phyloP scores from a whole-genome alignment of 306 rosid genomes.

The Leucaena leucocephala region DNA sequence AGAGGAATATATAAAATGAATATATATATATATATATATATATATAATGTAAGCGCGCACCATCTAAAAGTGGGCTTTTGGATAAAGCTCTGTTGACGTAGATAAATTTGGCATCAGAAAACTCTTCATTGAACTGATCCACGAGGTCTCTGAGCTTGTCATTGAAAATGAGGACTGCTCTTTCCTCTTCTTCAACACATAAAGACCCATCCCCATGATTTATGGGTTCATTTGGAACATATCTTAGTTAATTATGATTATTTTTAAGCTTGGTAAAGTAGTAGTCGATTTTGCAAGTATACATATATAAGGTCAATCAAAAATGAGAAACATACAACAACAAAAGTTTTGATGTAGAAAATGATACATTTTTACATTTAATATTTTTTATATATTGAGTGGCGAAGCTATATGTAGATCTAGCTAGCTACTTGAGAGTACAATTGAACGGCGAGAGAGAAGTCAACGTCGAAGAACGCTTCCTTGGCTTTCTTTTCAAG shows the following conservation, averaged over 20 bases:
- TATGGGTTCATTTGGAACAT: slow-evolving; percentile 46
- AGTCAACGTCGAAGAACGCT: slow-evolving; percentile 66
- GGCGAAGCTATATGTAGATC: too few relatives aligned
- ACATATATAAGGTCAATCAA: too few relatives aligned
- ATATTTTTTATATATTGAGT: too few relatives aligned
- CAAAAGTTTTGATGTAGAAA: too few relatives aligned
- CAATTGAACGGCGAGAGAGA: slow-evolving; percentile 44
- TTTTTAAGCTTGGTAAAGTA: too few relatives aligned
- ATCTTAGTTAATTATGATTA: too few relatives aligned
- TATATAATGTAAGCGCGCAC: slow-evolving; percentile 2
- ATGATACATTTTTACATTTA: too few relatives aligned
- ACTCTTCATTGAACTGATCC: slow-evolving; percentile 40
- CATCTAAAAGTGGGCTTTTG: neutral
- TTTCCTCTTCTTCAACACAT: slow-evolving; percentile 49
- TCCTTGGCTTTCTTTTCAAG: slow-evolving; percentile 59
- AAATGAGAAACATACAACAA: too few relatives aligned
- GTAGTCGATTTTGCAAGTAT: too few relatives aligned
- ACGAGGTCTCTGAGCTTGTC: slow-evolving; percentile 40
- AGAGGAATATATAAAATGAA: neutral
- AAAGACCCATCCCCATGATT: slow-evolving; percentile 44
- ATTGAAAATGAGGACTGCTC: slow-evolving; percentile 46
- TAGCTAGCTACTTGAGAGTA: slow-evolving; percentile 40
- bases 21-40: neutral
- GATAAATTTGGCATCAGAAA: slow-evolving; percentile 45
- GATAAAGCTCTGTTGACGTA: neutral